phyloP scores from a whole-genome alignment of 1,284 basidiomycete species.

The Cutaneotrichosporon dermatis region DNA sequence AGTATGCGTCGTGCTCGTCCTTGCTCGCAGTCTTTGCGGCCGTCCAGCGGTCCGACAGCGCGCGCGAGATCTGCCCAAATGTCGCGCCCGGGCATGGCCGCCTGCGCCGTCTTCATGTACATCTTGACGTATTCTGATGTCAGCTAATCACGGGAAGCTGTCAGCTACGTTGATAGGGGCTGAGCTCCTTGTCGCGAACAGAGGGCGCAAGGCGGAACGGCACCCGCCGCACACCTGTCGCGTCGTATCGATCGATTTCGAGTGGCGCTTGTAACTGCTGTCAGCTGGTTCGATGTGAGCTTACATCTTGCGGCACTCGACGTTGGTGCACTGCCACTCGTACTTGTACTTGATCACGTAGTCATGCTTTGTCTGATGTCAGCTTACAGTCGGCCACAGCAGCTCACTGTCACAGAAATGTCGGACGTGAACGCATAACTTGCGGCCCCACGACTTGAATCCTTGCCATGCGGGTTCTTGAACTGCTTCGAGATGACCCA shows the following conservation, averaged over 20 bases:
- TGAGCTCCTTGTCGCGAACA: conserved; percentile 34
- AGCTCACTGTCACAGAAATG: conserved; percentile 43
- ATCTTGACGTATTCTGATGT: conserved; percentile 36
- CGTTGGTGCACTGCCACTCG: conserved; percentile 40
- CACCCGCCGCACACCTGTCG: conserved; percentile 41
- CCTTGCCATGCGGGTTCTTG: conserved; percentile 44
- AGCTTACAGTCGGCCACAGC: not conserved
- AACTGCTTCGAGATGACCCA: conserved; percentile 43
- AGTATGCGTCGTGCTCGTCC: conserved; percentile 15
- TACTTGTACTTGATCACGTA: conserved; percentile 48
- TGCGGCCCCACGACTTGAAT: conserved; percentile 46
- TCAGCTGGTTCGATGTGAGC: conserved; percentile 6
- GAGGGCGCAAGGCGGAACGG: conserved; percentile 30
- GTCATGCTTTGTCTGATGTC: conserved; percentile 39
- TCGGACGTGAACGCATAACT: conserved; percentile 42
- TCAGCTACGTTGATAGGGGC: conserved; percentile 36
- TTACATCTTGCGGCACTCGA: conserved; percentile 37
- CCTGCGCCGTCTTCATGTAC: conserved; percentile 42
- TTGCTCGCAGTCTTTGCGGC: conserved; percentile 21
- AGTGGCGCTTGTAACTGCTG: conserved; percentile 38
- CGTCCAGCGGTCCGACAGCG: conserved; percentile 38
- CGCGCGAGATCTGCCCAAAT: conserved; percentile 44
- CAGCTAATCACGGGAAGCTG: not conserved
- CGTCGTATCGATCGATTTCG: conserved; percentile 41
- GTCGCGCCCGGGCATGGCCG: conserved; percentile 31